Conservation (phyloP, 805 yeast species). For the Metschnikowia amazonensis region DNA sequence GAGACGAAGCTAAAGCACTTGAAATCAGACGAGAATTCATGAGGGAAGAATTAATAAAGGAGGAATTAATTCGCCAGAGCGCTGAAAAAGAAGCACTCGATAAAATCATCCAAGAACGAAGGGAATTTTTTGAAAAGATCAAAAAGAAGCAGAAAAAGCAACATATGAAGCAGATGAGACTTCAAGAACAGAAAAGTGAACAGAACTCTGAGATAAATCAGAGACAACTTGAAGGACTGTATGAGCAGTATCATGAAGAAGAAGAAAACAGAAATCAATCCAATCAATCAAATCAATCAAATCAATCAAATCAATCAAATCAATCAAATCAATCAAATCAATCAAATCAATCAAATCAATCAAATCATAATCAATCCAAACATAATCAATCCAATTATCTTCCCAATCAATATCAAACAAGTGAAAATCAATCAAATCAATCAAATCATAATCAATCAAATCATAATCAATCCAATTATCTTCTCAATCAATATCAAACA, state of each 20-base stretch:
- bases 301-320: no score
- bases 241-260: not conserved
- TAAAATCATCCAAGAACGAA: not conserved
- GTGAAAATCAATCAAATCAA: no score
- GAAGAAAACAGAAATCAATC: not conserved
- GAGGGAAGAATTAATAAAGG: not conserved
- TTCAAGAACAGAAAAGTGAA: not conserved
- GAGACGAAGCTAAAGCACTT: not conserved
- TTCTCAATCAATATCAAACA: no score
- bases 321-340: no score
- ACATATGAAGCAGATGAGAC: not conserved
- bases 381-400: no score
- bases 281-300: no score
- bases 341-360: no score
- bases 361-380: no score
- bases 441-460: no score
- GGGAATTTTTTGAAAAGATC: not conserved
- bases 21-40: not conserved
- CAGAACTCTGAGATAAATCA: not conserved
- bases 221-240: not conserved
- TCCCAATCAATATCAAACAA: no score
- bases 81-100: not conserved
- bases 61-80: not conserved
- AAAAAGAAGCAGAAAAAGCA: not conserved
- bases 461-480: no score